phyloP scores from a whole-genome alignment of 208 protist species.

The Polymyxa betae region DNA sequence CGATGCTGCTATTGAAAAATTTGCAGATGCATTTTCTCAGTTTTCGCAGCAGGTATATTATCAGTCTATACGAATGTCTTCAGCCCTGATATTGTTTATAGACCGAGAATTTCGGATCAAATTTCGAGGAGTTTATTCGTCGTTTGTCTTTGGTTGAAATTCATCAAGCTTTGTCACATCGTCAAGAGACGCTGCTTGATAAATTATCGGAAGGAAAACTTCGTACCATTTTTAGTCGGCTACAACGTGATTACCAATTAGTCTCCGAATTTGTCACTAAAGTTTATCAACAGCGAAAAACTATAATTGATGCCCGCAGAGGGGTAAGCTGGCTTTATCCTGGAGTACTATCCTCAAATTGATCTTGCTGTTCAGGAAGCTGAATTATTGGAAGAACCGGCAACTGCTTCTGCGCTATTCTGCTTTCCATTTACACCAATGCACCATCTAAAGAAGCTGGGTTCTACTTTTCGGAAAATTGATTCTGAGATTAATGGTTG shows the following conservation, averaged over 20 bases:
- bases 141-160: conserved; percentile 32
- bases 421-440: too few species aligned
- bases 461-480: too few species aligned
- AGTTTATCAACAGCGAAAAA: background rate
- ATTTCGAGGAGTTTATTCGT: background rate
- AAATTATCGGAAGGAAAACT: background rate
- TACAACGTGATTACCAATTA: background rate
- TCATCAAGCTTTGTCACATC: background rate
- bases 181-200: background rate
- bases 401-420: background rate
- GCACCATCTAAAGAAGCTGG: too few species aligned
- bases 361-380: background rate
- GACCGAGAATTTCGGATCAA: too few species aligned
- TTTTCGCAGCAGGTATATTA: too few species aligned
- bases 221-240: background rate
- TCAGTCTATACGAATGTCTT: too few species aligned
- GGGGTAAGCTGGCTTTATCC: background rate
- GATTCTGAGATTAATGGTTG: too few species aligned
- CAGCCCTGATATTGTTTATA: too few species aligned
- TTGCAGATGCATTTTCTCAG: too few species aligned
- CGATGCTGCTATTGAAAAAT: too few species aligned
- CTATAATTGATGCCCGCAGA: background rate
- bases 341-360: background rate
- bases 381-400: background rate
- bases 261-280: background rate